Evolutionary conservation across 2,329 filamentous ascomycete genomes (phyloP), one percentile per base, ranked within the genome.

Genomic region (Sporothrix euskadiensis): DNA sequence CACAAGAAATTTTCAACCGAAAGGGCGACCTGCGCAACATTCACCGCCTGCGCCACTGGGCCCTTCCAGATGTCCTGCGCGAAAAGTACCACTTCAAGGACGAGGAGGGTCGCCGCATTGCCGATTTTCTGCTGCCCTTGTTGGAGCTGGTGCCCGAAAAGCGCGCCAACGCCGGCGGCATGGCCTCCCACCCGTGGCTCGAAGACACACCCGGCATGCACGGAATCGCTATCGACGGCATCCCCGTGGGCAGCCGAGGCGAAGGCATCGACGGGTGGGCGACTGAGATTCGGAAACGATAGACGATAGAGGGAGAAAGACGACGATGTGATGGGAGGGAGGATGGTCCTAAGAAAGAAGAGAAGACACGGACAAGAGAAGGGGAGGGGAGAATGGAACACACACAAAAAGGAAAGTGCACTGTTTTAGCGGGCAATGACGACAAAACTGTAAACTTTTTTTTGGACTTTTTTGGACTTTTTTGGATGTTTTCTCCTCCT

Each of bases 1-100:
- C 92, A 16, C 95, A 98, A 82, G 96, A 98, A 81, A 99, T 99
- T 76, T 99, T 99, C 86, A 98, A 98, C 81, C 90, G 96, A 77
- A 97, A 97, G 82, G 96, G 96, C 78, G 96, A 99, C 81, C 88
- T 99, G 52, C 93, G 96, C 74, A 98, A 99, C 83, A 99, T 99
- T 78, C 96, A 98, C 82, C 90, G 96, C 61, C 88, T 99, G 76
- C 92, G 96, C 71, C 95, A 98, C 83, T 99, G 96, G 96, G 94
- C 94, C 0, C 85, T 99, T 6, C 90, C 94, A 0, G 95, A 98
- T 79, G 96, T 99, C 1, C 86, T 99, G 44, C 89, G 92, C 75
- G 96, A 99, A 82, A 99, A 99, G 81, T 99, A 99, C 80, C 96
- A 98, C 81, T 98, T 97, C 83, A 90, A 89, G 76, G 89, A 92